These are phyloP conservation scores for Roridomyces roridus DNA, from an alignment of 768 basidiomycete genomes.

Conservation along the genomic window DNA sequence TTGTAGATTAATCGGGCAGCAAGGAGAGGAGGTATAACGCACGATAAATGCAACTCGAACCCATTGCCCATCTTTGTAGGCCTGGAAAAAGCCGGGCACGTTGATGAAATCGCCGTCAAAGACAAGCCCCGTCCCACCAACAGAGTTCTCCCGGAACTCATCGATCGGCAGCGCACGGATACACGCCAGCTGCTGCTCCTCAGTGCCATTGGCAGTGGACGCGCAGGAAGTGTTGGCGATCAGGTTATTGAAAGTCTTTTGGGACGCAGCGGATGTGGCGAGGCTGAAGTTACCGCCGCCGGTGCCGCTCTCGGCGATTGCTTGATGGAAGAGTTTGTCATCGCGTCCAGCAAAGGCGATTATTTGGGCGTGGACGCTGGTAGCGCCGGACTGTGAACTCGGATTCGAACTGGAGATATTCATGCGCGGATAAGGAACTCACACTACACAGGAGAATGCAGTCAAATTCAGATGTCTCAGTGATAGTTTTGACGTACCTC, in stretches of 20 bases:
- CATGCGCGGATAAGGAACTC: too few species aligned
- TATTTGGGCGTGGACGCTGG: slow-evolving; percentile 39
- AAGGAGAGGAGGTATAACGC: neutral
- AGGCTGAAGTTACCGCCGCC: slow-evolving; percentile 13
- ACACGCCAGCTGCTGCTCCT: slow-evolving; percentile 13
- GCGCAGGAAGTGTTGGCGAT: slow-evolving; percentile 18
- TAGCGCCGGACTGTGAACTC: slow-evolving; percentile 34
- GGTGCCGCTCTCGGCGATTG: slow-evolving; percentile 20
- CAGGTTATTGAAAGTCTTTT: slow-evolving; percentile 15
- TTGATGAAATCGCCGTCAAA: slow-evolving; percentile 22
- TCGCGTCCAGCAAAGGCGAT: slow-evolving; percentile 31
- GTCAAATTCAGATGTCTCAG: too few species aligned
- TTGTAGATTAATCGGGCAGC: neutral
- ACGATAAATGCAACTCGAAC: slow-evolving; percentile 18
- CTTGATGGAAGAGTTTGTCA: slow-evolving; percentile 24
- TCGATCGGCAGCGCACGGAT: slow-evolving; percentile 20
- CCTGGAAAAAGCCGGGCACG: slow-evolving; percentile 3
- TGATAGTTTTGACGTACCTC: slow-evolving; percentile 2
- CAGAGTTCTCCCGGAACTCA: slow-evolving; percentile 17
- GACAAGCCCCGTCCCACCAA: slow-evolving; percentile 11
- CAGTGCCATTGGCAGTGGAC: slow-evolving; percentile 8
- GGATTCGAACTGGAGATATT: neutral
- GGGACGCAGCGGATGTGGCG: neutral
- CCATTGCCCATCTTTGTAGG: slow-evolving; percentile 16
- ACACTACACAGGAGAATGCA: neutral